These are phyloP conservation scores for Lagenidium sp. DNA, from an alignment of 352 stramenopile species.

Conservation along the genomic window DNA sequence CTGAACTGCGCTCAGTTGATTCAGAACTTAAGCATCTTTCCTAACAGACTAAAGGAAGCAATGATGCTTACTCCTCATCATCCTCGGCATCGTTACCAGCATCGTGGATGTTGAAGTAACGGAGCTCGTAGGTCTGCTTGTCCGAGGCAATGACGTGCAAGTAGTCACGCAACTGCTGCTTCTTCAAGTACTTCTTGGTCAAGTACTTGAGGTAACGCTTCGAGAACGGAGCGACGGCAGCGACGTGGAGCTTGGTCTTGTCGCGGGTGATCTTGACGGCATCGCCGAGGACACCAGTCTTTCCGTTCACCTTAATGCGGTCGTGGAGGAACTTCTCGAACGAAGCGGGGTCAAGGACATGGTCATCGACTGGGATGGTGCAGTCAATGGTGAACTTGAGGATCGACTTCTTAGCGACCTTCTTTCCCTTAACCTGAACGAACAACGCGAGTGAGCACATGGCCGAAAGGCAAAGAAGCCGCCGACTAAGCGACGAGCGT, in stretches of 20 bases:
- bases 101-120: slow-evolving; percentile 98
- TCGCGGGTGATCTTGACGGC: slow-evolving; percentile 94
- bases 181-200: slow-evolving; percentile 99
- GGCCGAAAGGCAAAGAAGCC: not conserved
- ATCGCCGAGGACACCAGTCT: slow-evolving; percentile 95
- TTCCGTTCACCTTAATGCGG: slow-evolving; percentile 99
- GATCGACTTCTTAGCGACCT: slow-evolving; percentile 84
- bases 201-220: slow-evolving; percentile 99
- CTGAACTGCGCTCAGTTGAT: slow-evolving; percentile 15
- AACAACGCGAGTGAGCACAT: slow-evolving; percentile 4
- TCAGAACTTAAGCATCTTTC: slow-evolving; percentile 5
- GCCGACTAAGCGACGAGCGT: no score
- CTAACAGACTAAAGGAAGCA: slow-evolving; percentile 3
- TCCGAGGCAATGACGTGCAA: slow-evolving; percentile 97
- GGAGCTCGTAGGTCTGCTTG: slow-evolving; percentile 98
- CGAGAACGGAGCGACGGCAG: slow-evolving; percentile 91
- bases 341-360: slow-evolving; percentile 97
- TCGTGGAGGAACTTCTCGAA: slow-evolving; percentile 99
- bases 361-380: slow-evolving; percentile 97
- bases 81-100: slow-evolving; percentile 87
- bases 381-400: slow-evolving; percentile 93
- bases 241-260: slow-evolving; percentile 96
- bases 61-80: slow-evolving; percentile 82
- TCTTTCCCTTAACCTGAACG: slow-evolving; percentile 74
- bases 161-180: slow-evolving; percentile 99